These are phyloP conservation scores for Ascochyta viciae-villosae DNA, from an alignment of 2,329 filamentous ascomycete genomes.

Conservation along the genomic window DNA sequence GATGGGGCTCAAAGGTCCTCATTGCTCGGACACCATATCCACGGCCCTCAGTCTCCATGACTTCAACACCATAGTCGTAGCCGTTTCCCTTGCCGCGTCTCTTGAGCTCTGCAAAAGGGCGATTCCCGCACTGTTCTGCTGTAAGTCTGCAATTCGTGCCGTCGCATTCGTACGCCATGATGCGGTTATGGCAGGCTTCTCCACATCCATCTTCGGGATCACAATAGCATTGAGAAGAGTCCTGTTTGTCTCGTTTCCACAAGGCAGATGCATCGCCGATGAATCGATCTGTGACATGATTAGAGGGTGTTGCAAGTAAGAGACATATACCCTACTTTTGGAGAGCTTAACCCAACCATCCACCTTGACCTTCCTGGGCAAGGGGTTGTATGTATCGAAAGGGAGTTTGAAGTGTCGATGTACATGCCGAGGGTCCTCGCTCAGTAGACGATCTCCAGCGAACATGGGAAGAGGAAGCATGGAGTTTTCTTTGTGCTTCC, in stretches of 20 bases:
- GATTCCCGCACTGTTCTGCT: slow-evolving; percentile 78
- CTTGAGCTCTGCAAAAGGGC: slow-evolving; percentile 82
- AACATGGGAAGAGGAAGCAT: slow-evolving; percentile 80
- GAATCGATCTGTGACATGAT: slow-evolving; percentile 73
- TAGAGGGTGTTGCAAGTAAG: slow-evolving; percentile 1
- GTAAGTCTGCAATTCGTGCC: slow-evolving; percentile 84
- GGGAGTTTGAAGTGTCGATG: slow-evolving; percentile 85
- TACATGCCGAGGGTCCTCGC: slow-evolving; percentile 57
- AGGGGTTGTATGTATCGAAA: slow-evolving; percentile 86
- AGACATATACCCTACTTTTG: slow-evolving; percentile 71
- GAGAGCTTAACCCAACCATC: slow-evolving; percentile 92
- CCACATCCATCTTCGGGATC: slow-evolving; percentile 75
- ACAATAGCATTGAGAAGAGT: slow-evolving; percentile 70
- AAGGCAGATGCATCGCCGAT: slow-evolving; percentile 80
- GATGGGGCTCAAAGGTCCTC: slow-evolving; percentile 82
- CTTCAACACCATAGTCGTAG: slow-evolving; percentile 92
- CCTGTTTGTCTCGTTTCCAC: slow-evolving; percentile 81
- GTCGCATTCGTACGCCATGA: slow-evolving; percentile 98
- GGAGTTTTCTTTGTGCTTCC: slow-evolving; percentile 57
- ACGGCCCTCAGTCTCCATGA: slow-evolving; percentile 86
- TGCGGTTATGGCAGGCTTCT: slow-evolving; percentile 90
- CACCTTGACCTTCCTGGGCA: slow-evolving; percentile 86
- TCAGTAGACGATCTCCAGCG: slow-evolving; percentile 72
- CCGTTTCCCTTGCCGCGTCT: slow-evolving; percentile 74
- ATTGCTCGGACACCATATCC: slow-evolving; percentile 93